Conservation (phyloP, 345 rosid species). For the Nephelium lappaceum region DNA sequence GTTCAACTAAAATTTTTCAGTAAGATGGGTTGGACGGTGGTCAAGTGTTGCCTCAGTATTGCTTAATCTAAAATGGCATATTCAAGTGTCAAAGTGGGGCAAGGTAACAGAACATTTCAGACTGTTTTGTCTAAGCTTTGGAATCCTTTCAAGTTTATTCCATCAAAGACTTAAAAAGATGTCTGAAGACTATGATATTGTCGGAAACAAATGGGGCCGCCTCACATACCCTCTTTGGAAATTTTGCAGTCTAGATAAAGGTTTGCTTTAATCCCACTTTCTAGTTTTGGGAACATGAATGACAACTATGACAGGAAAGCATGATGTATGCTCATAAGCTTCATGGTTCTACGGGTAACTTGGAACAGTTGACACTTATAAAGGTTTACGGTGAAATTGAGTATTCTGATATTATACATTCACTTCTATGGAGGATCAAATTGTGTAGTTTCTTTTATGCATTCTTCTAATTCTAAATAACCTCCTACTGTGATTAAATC, state of each 20-base stretch:
- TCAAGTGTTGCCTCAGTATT: neutral
- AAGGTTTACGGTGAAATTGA: neutral
- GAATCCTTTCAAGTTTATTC: neutral
- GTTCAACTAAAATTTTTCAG: neutral
- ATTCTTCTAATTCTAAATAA: neutral
- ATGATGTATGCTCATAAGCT: neutral
- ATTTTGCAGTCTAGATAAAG: neutral
- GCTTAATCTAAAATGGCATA: neutral
- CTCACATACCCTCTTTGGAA: neutral
- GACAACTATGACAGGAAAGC: neutral
- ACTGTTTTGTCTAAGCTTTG: neutral
- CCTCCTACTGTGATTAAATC: neutral
- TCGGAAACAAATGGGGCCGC: neutral
- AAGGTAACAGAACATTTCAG: conserved; percentile 4
- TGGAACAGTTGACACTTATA: no score
- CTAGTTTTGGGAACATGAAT: neutral
- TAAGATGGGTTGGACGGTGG: neutral
- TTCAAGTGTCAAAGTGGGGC: neutral
- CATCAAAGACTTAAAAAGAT: conserved; percentile 1
- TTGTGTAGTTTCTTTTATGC: neutral
- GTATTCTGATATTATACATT: neutral
- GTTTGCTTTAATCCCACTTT: neutral
- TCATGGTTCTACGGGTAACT: neutral
- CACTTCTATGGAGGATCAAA: neutral
- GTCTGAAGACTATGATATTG: neutral